These are phyloP conservation scores for Rubia yunnanensis DNA, from an alignment of 257 asterid genomes.

Conservation along the genomic window DNA sequence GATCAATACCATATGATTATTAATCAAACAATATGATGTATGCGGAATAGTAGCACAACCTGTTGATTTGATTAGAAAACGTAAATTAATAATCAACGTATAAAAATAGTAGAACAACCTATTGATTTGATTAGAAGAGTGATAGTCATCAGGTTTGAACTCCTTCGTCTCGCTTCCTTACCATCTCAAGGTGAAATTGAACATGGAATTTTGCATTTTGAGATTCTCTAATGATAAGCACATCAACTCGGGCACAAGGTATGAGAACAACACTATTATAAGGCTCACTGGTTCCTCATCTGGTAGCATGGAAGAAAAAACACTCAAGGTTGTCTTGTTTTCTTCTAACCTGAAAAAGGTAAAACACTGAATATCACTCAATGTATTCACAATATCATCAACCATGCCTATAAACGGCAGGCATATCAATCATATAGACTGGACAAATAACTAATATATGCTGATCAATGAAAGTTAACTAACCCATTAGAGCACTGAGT, in stretches of 20 bases:
- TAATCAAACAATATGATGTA: neutral
- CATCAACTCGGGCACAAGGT: constrained; percentile 78
- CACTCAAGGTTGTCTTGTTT: too few species aligned
- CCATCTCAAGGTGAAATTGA: constrained; percentile 86
- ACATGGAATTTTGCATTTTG: constrained; percentile 79
- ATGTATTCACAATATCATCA: too few species aligned
- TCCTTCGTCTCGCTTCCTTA: constrained; percentile 51
- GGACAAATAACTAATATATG: neutral
- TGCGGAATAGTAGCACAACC: neutral
- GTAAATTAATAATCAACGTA: too few species aligned
- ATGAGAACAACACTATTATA: constrained; percentile 83
- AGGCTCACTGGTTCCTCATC: constrained; percentile 45
- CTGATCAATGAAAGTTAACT: constrained; percentile 25
- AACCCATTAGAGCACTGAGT: constrained; percentile 97
- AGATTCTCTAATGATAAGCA: constrained; percentile 88
- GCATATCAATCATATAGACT: too few species aligned
- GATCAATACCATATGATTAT: too few species aligned
- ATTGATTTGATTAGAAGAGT: too few species aligned
- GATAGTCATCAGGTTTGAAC: constrained; percentile 62
- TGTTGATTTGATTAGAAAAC: neutral
- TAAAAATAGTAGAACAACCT: too few species aligned
- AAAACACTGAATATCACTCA: too few species aligned
- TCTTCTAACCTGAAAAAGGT: too few species aligned
- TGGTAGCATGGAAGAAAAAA: too few species aligned
- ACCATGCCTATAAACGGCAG: too few species aligned